Evolutionary conservation across 345 rosid genomes (phyloP), one percentile per base, ranked within the genome.

Genomic region (Luvunga scandens): DNA sequence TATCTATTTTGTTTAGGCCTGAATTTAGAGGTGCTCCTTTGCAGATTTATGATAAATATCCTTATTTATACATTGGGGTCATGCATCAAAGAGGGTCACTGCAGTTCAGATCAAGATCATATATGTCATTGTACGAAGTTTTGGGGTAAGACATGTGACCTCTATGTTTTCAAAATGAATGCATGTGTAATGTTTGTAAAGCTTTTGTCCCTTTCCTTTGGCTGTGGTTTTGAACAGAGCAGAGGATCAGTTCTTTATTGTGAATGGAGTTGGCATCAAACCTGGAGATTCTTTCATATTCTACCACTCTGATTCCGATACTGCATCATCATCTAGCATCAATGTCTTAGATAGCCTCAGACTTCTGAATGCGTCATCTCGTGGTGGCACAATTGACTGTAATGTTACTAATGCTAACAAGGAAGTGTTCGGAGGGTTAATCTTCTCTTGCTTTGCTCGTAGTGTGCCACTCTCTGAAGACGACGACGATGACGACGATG

Each of bases 381-480:
- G 9, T 63, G 14, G 22, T 13, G 48, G 16, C 66, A 7, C 16
- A 56, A 13, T 34, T 19, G 31, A 18, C 8, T 42, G 33, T 16
- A 30, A 45, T 5, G 33, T 18, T 16, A 25, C 9, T 5, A 69
- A 18, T 42, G 45, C 60, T 7, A 62, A 64, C 30, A 69, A 65
- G 14, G 77, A 75, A 36, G 85, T 86, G 25, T 71, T 84, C 25
- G 87, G 87, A 78, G 85, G 87, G 16, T 64, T 86, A 18, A 80
- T 84, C 28, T 82, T 86, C 78, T 77, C 84, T 65, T 56, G 87
- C 68, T 70, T 48, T 38, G 36, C 3, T 48, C 76, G 80, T 2
- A 72, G 76, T 1, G 77, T 65, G 28, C 24, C 56, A 45, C 59
- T 80, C 61, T 56, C 36, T 0, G 80, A 75, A 22, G 30, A 25